Base-by-base conservation (phyloP, 352 stramenopile genomes). In the Globisporangium perplexum region DNA sequence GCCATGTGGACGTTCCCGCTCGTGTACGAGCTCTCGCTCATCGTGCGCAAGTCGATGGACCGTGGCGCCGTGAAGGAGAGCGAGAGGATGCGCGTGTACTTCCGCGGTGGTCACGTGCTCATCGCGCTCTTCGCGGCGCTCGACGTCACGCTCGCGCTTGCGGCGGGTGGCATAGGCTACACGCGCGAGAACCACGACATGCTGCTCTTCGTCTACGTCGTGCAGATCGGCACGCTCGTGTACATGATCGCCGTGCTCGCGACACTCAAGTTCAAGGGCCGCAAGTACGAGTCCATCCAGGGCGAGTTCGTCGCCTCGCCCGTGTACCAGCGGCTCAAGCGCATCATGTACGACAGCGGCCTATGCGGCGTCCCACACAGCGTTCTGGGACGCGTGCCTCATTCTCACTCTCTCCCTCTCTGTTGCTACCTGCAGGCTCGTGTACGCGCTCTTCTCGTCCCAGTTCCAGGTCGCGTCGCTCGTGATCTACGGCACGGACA, bases 31-130 rank as follows among this genome's bases (percentile, higher is more conserved):
- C 56, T 90, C n/a, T 72, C 60, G 11, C 68, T 72, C 41, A 75
- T 90, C 42, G 79, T 70, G 12, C 53, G 58, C 18, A 83, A 71
- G 30, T 73, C 74, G 3, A 90, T 90, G 79, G 79, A 90, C 43
- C 60, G 79, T 36, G 79, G 79, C 3, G 53, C 57, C 6, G 33
- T 23, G 2, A 73, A 72, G 24, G 79, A 90, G 50, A 45, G 66
- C 20, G 55, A 49, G 4, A 66, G 69, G 20, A 83, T 86, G 55
- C 53, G 59, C 1, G 39, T 66, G 28, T 88, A 88, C 57, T 49
- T 55, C 6, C 4, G 63, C 18, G 33, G 62, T 2, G 68, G 68
- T 7, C 68, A 82, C 43, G 35, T 50, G 1, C 36, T 68, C 0
- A 66, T 83, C 39, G 50, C 47, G 11, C 55, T 36, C 2, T 83